Conservation (phyloP, 208 protist species). For the Tritrichomonas foetus region DNA sequence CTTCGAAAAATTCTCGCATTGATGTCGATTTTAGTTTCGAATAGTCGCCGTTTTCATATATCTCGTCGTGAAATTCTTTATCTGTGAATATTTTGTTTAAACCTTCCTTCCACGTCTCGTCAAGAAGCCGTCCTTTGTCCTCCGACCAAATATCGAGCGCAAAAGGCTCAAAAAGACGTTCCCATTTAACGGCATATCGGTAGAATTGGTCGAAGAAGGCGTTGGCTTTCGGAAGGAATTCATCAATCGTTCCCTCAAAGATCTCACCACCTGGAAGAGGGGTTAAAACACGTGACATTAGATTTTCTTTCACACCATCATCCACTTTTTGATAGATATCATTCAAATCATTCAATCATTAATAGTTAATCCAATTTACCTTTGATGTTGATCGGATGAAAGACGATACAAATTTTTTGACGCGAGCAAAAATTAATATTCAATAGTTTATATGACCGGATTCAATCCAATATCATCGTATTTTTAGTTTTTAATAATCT, state of each 20-base stretch:
- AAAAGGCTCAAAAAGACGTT: neutral
- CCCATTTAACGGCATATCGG: neutral
- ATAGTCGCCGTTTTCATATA: neutral
- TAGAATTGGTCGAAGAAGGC: neutral
- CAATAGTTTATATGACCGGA: too few relatives aligned
- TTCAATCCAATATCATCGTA: too few relatives aligned
- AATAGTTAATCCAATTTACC: too few relatives aligned
- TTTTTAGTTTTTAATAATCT: too few relatives aligned
- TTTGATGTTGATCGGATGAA: too few relatives aligned
- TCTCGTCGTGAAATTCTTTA: constrained; percentile 32
- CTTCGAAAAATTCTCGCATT: neutral
- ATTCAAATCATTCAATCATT: too few relatives aligned
- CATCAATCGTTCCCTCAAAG: neutral
- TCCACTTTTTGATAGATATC: too few relatives aligned
- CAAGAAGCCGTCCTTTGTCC: neutral
- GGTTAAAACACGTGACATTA: neutral
- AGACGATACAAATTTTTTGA: too few relatives aligned
- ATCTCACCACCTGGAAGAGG: neutral
- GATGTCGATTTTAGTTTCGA: neutral
- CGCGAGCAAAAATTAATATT: too few relatives aligned
- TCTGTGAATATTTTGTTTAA: neutral
- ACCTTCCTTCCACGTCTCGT: neutral
- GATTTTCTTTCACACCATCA: too few relatives aligned
- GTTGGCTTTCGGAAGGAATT: neutral
- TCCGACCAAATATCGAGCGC: neutral